phyloP scores from a whole-genome alignment of 495 filamentous ascomycete species.

The Neurospora cerealis region DNA sequence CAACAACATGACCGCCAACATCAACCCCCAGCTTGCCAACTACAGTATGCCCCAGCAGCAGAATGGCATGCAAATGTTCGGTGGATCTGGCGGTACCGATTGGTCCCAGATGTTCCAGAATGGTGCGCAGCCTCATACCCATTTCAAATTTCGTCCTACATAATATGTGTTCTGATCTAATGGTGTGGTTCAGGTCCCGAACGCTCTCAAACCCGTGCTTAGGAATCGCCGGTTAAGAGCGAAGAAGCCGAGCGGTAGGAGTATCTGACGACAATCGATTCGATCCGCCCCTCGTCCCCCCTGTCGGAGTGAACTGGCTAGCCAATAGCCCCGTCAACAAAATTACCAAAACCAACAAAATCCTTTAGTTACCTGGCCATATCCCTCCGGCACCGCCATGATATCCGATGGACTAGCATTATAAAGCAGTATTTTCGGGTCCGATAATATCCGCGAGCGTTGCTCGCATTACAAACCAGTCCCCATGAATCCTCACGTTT shows the following conservation, averaged over 20 bases:
- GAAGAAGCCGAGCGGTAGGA: slow-evolving; percentile 25
- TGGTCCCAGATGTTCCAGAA: slow-evolving; percentile 68
- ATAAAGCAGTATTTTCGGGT: slow-evolving; percentile 43
- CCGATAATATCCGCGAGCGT: slow-evolving; percentile 52
- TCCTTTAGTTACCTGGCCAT: slow-evolving; percentile 32
- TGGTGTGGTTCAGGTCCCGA: slow-evolving; percentile 39
- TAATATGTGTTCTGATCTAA: slow-evolving; percentile 49
- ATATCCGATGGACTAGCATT: slow-evolving; percentile 25
- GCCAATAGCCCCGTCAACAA: slow-evolving; percentile 33
- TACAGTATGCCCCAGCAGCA: slow-evolving; percentile 43
- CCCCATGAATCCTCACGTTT: slow-evolving; percentile 54
- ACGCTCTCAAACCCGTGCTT: slow-evolving; percentile 42
- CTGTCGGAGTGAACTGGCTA: slow-evolving; percentile 32
- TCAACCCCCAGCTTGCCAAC: slow-evolving; percentile 46
- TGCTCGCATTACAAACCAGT: slow-evolving; percentile 51
- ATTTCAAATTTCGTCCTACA: slow-evolving; percentile 30
- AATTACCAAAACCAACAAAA: slow-evolving; percentile 40
- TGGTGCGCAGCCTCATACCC: slow-evolving; percentile 41
- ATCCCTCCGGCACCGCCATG: slow-evolving; percentile 28
- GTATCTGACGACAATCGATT: slow-evolving; percentile 29
- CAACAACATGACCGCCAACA: slow-evolving; percentile 43
- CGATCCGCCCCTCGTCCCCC: slow-evolving; percentile 30
- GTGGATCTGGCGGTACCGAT: slow-evolving; percentile 39
- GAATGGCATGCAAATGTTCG: slow-evolving; percentile 44
- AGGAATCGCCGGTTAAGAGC: slow-evolving; percentile 20